A percentile compares a stretch with the other conserved stretches of the same genome.
These are phyloP conservation scores for Chiua virens DNA, from an alignment of 768 basidiomycete genomes.

Conservation along the genomic window DNA sequence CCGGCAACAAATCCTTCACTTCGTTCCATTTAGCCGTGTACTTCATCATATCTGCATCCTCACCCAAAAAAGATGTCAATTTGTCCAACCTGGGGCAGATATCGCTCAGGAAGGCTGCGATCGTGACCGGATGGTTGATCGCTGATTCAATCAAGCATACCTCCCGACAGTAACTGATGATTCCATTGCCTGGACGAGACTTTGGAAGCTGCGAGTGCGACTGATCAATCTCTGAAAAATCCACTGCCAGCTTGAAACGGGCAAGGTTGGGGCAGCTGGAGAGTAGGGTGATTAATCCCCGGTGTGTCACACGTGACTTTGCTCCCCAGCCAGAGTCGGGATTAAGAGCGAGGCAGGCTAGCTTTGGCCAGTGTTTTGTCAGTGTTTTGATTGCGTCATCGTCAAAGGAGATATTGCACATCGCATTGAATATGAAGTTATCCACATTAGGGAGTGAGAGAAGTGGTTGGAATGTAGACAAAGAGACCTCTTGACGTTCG, in stretches of 20 bases:
- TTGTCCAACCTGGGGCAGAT: constrained; percentile 17
- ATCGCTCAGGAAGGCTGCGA: constrained; percentile 30
- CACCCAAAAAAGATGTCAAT: too few species aligned
- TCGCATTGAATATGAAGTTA: constrained; percentile 13
- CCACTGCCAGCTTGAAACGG: constrained; percentile 18
- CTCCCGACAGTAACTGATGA: constrained; percentile 5
- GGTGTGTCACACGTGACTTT: constrained; percentile 16
- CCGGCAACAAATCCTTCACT: constrained; percentile 23
- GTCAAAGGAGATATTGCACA: constrained; percentile 17
- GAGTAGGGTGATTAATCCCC: constrained; percentile 25
- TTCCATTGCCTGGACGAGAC: constrained; percentile 9
- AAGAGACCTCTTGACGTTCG: constrained; percentile 2
- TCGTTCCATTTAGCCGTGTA: constrained; percentile 16
- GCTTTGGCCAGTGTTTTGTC: constrained; percentile 20
- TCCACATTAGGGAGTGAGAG: constrained; percentile 12
- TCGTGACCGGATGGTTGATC: constrained; percentile 14
- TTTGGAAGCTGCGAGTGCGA: neutral
- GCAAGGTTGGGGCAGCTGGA: constrained; percentile 2
- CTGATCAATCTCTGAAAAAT: constrained; percentile 20
- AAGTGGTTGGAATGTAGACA: constrained; percentile 21
- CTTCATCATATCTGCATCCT: constrained; percentile 2
- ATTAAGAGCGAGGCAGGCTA: constrained; percentile 17
- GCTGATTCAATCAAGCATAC: constrained; percentile 23
- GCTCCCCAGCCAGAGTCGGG: constrained; percentile 17
- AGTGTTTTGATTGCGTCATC: constrained; percentile 20